These are phyloP conservation scores for Syzygium aqueum DNA, from an alignment of 345 rosid genomes.

Conservation along the genomic window DNA sequence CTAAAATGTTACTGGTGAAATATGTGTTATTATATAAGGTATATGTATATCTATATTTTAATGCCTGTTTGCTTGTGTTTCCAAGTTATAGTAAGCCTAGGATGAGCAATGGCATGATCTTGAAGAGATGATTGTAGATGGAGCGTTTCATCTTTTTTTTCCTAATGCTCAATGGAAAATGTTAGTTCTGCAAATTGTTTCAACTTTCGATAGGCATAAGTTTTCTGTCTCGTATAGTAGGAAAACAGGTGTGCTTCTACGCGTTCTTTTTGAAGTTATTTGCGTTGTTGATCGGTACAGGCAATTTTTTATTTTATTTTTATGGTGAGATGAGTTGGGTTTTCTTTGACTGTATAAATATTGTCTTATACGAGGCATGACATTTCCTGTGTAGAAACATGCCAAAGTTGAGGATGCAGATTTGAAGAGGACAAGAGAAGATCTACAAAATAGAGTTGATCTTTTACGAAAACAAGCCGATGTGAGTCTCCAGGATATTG, in stretches of 20 bases:
- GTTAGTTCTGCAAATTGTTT: background rate
- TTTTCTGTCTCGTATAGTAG: background rate
- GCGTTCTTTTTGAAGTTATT: background rate
- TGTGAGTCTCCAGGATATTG: slow-evolving; percentile 31
- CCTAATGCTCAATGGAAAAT: background rate
- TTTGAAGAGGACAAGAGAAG: slow-evolving; percentile 69
- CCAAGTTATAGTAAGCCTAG: background rate
- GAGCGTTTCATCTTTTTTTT: background rate
- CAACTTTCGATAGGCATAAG: background rate
- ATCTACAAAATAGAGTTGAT: slow-evolving; percentile 79
- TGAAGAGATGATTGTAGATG: background rate
- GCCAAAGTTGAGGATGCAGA: slow-evolving; percentile 54
- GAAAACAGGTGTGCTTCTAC: background rate
- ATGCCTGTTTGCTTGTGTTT: background rate
- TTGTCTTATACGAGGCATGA: background rate
- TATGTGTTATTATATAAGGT: background rate
- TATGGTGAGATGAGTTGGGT: background rate
- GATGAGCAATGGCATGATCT: background rate
- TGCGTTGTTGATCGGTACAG: background rate
- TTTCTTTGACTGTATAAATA: background rate
- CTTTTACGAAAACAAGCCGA: slow-evolving; percentile 75
- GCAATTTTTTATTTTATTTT: background rate
- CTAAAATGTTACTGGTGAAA: background rate
- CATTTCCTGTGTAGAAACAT: slow-evolving; percentile 53
- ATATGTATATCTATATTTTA: background rate